Evolutionary conservation across 2,329 filamentous ascomycete genomes (phyloP), one percentile per base, ranked within the genome.

Genomic region (Macrophomina pseudophaseolina): DNA sequence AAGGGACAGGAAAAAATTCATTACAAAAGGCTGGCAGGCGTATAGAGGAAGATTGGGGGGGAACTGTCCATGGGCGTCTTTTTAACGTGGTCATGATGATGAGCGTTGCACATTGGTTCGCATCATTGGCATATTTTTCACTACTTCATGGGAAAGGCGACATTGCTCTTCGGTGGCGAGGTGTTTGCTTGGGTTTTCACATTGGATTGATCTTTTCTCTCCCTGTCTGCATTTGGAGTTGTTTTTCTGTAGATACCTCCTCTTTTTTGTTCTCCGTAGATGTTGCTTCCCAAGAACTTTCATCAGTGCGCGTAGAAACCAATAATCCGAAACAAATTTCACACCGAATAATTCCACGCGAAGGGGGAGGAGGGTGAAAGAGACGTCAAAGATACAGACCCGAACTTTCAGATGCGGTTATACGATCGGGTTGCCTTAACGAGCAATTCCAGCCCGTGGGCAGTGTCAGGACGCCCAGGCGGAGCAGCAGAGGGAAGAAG

Each of bases 71-170:
- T 35, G 40, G 56, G 16, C 33, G 56, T 60, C 28, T 23, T 23
- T 23, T 23, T 60, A 46, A 60, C 56, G 56, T 32, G 32, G 40
- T 60, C 56, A 60, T 60, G 56, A 60, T 60, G 56, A 60, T 60
- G 56, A 46, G 56, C 56, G 48, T 60, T 48, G 53, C 40, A 60
- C 40, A 33, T 33, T 46, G 56, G 56, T 60, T 60, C 56, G 56
- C 56, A 60, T 60, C 56, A 60, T 46, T 32, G 56, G 56, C 56
- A 60, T 48, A 28, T 60, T 16, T 28, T 35, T 48, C 28, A 16
- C 23, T n/a, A 12, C 18, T 46, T 60, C 12, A 7, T 48, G 40
- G 56, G 40, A 12, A 46, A 23, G 28, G 56, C 28, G 28, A 23
- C 14, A 23, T 44, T 32, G 56, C 23, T 33, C 28, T 18, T 59